A percentile compares a stretch with the other conserved stretches of the same genome.
Conservation (phyloP, 306 rosid species). For the Quercus alba region DNA sequence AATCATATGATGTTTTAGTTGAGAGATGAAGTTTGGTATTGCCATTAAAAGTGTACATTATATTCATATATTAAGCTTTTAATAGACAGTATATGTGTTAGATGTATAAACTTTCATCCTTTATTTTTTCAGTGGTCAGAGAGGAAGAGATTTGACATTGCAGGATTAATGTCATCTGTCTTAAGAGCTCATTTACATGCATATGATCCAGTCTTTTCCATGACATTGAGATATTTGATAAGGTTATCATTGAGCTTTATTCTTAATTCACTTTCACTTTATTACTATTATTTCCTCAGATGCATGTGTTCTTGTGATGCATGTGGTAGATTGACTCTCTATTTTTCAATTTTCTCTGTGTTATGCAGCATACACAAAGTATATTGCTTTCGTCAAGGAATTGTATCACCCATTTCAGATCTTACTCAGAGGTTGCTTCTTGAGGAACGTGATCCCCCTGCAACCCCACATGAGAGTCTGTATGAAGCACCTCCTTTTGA, state of each 20-base stretch:
- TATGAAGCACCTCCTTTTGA: constrained; percentile 93
- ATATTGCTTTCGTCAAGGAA: constrained; percentile 90
- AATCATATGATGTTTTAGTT: constrained; percentile 8
- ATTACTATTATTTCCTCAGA: neutral
- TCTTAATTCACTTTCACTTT: neutral
- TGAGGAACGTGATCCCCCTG: constrained; percentile 92
- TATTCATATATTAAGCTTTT: constrained; percentile 3
- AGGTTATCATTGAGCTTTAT: constrained; percentile 46
- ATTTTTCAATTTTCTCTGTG: constrained; percentile 16
- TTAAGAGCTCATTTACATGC: constrained; percentile 93
- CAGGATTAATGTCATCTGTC: constrained; percentile 81
- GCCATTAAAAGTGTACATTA: neutral
- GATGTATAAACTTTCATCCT: constrained; percentile 20
- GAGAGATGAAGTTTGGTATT: neutral
- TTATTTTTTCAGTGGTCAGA: constrained; percentile 80
- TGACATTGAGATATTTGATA: constrained; percentile 94
- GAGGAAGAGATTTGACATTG: constrained; percentile 79
- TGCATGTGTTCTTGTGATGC: neutral
- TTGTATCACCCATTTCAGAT: constrained; percentile 88
- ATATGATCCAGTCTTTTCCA: constrained; percentile 89
- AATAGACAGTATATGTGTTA: neutral
- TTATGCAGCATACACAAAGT: constrained; percentile 78
- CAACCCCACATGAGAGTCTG: constrained; percentile 73
- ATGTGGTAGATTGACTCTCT: neutral
- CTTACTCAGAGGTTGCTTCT: constrained; percentile 89